phyloP scores from a whole-genome alignment of 352 stramenopile species.

The Pythium phragmitis region DNA sequence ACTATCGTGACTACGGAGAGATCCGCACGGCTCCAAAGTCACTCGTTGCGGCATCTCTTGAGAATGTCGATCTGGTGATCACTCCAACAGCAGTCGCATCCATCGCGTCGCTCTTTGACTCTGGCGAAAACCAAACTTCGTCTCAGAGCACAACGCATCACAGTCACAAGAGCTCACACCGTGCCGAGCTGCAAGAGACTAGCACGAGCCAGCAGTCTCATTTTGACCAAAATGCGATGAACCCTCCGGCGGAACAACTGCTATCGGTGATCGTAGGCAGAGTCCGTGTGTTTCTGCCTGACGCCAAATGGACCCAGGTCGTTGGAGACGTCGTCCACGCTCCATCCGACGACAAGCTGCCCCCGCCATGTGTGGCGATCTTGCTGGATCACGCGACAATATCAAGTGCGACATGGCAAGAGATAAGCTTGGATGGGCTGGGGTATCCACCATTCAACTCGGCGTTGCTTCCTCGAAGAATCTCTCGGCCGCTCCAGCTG shows the following conservation, averaged over 20 bases:
- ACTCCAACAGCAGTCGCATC: slow-evolving; percentile 11
- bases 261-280: slow-evolving; percentile 38
- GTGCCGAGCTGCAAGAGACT: neutral
- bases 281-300: slow-evolving; percentile 54
- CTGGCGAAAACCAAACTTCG: neutral
- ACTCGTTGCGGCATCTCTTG: slow-evolving; percentile 16
- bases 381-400: slow-evolving; percentile 52
- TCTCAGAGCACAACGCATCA: neutral
- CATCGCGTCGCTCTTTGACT: slow-evolving; percentile 6
- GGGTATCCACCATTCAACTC: slow-evolving; percentile 78
- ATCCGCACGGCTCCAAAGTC: neutral
- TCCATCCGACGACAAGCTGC: neutral
- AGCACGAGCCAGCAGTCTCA: neutral
- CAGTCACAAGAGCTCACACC: neutral
- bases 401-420: slow-evolving; percentile 39
- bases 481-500: slow-evolving; percentile 44
- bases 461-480: slow-evolving; percentile 52
- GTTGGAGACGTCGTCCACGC: neutral
- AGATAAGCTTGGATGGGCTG: slow-evolving; percentile 68
- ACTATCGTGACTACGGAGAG: slow-evolving; percentile 23
- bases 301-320: slow-evolving; percentile 33
- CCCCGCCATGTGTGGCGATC: slow-evolving; percentile 35
- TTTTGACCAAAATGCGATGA: neutral
- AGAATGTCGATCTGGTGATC: slow-evolving; percentile 22
- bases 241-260: neutral